Evolutionary conservation across 2,329 filamentous ascomycete genomes (phyloP).

Genomic region (Magnaporthiopsis incrustans): DNA sequence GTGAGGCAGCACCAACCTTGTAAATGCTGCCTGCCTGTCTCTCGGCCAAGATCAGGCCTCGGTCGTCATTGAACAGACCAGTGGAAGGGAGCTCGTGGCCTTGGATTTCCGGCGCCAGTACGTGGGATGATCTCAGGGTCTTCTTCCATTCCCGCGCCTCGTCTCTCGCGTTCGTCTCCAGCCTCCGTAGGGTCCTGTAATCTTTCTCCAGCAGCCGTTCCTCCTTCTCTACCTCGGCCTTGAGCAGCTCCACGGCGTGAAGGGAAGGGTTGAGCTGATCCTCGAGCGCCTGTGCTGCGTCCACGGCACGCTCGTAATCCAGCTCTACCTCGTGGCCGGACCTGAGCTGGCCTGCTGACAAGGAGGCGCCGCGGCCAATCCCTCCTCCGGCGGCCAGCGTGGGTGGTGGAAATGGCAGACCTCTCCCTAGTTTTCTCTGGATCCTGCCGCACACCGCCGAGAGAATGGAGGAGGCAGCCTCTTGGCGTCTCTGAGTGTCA

Average conservation of each 20-base stretch:
- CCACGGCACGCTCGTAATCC: conserved; percentile 56
- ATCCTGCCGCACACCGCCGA: conserved; percentile 47
- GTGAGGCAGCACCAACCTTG: conserved; percentile 17
- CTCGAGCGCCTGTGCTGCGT: conserved; percentile 49
- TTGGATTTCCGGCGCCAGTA: conserved; percentile 33
- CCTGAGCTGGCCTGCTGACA: background rate
- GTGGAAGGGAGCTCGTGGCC: background rate
- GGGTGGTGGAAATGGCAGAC: conserved; percentile 58
- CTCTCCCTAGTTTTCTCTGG: conserved; percentile 47
- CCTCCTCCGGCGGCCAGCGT: conserved; percentile 2
- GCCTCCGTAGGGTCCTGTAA: conserved; percentile 37
- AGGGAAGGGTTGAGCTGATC: conserved; percentile 52
- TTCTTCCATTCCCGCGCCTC: conserved; percentile 45
- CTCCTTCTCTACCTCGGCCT: conserved; percentile 47
- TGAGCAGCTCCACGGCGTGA: conserved; percentile 55
- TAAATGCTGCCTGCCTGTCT: conserved; percentile 18
- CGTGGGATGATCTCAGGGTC: conserved; percentile 39
- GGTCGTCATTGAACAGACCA: background rate
- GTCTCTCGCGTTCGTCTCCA: conserved; percentile 45
- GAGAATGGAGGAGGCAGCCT: conserved; percentile 48
- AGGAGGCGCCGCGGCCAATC: background rate
- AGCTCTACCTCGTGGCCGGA: conserved; percentile 49
- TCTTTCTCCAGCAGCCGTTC: conserved; percentile 48
- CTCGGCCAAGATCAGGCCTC: conserved; percentile 5
- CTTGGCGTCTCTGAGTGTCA: conserved; percentile 36